Evolutionary conservation across 805 yeast genomes (phyloP), one percentile per base, ranked within the genome.

Genomic region (Metschnikowia vanudenii): DNA sequence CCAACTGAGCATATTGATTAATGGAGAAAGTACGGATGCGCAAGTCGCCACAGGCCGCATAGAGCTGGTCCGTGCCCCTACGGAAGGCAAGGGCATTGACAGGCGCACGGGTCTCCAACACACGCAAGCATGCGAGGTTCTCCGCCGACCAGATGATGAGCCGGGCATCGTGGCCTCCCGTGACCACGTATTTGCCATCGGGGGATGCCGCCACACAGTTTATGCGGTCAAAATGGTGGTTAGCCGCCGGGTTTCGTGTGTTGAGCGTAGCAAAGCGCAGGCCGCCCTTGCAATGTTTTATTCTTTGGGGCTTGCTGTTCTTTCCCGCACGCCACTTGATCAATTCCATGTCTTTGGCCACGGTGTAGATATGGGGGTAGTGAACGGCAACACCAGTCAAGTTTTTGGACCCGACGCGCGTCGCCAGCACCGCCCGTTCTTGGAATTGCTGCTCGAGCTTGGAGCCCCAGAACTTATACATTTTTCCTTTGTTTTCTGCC

Each of bases 41-140:
- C 60, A 90, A 79, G 65, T 94, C 99, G 1, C 90, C 92, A 68
- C 97, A 89, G 1, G 96, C 86, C 19, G 91, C 98, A 62, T 85
- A 94, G 50, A 94, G 72, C 64, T 89, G 94, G 67, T 86, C 94
- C 3, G 92, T 75, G 47, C 79, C 81, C 57, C 91, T 77, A 55
- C 96, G 81, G 69, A 94, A 94, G 2, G 80, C 76, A 42, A 91
- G 65, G 16, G 92, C 79, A 53, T 85, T 72, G 5, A 92, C 85
- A 32, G 79, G 80, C 33, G 94, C 88, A 45, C 83, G 78, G 1
- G 94, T 84, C 48, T 85, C 91, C 50, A 94, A 71, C 13, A 85
- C 91, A 58, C 87, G 84, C 43, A 88, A 68, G 42, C 91, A 84
- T 17, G 89, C 72, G 52, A 94, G 69, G 49, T 80, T 82, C 60